Base-by-base conservation (phyloP, 371 early-diverging fungal genomes). In the Circinella minor region DNA sequence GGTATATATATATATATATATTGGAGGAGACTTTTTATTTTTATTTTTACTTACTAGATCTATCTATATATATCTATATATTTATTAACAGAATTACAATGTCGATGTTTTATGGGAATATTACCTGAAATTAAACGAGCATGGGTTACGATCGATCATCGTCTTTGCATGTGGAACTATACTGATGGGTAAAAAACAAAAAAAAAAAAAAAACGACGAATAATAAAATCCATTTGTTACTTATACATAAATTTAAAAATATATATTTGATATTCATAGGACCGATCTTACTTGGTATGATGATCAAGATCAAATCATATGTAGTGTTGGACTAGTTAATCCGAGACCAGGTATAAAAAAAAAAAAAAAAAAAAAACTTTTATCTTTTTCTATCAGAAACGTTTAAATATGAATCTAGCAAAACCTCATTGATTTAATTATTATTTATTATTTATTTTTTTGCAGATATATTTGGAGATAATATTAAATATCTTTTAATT, bases 231-330 rank as follows among this genome's bases (percentile, higher is more conserved):
- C 27, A 27, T 27, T 27, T 0, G 27, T 27, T 27, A 27, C 27
- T 27, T 27, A 27, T 5, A n/a, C n/a, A n/a, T n/a, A n/a, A n/a
- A n/a, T n/a, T n/a, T n/a, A n/a, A n/a, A n/a, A n/a, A n/a, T n/a
- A n/a, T n/a, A n/a, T n/a, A n/a, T n/a, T n/a, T n/a, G n/a, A n/a
- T n/a, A n/a, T n/a, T n/a, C n/a, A n/a, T 49, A 88, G 88, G 8
- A 77, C 82, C 9, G 87, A 92, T 60, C 88, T 90, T 67, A 88
- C 88, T 67, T 79, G 88, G 15, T 94, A 88, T 69, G 93, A 92
- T 51, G 95, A 94, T 57, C 93, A 93, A 78, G 95, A 94, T 63
- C 95, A 95, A 73, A 79, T 94, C 65, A 95, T 96, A 57, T 84
- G 88, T 39, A 87, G 87, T 61, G 94, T 95, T 9, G 94, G 86